Percentiles rank a stretch among this genome's conserved stretches.
phyloP scores from a whole-genome alignment of 1,284 basidiomycete genomes.

The Blastosporella zonata region DNA sequence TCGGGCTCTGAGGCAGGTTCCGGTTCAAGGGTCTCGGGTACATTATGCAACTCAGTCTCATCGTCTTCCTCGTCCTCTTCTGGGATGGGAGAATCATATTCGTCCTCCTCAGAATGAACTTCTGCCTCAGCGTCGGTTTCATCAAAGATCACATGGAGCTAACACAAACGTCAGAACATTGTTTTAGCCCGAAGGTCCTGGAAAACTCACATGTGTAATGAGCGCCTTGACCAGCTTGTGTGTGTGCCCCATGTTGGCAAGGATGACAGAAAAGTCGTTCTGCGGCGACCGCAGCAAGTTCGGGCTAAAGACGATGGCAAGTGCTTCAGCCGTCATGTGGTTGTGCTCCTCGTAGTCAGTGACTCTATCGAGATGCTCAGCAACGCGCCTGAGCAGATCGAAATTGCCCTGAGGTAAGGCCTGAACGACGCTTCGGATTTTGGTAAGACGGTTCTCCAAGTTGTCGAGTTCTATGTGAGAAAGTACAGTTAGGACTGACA shows the following conservation, averaged over 20 bases:
- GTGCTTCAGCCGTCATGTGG: conserved; percentile 80
- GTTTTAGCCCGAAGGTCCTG: not conserved
- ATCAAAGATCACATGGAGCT: conserved; percentile 52
- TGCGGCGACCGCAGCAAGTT: conserved; percentile 69
- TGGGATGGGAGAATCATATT: conserved; percentile 40
- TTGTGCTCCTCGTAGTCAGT: conserved; percentile 83
- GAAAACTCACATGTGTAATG: conserved; percentile 65
- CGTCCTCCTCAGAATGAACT: conserved; percentile 42
- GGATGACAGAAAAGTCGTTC: conserved; percentile 70
- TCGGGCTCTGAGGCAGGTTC: conserved; percentile 16
- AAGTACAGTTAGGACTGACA: conserved; percentile 4
- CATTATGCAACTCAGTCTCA: conserved; percentile 17
- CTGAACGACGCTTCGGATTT: conserved; percentile 65
- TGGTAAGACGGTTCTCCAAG: conserved; percentile 61
- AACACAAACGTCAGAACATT: not conserved
- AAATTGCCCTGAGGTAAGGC: conserved; percentile 69
- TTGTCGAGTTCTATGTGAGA: conserved; percentile 54
- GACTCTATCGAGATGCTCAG: conserved; percentile 82
- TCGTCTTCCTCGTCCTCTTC: conserved; percentile 42
- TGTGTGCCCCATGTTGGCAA: conserved; percentile 75
- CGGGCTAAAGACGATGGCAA: conserved; percentile 82
- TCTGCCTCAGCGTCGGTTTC: conserved; percentile 44
- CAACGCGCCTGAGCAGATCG: conserved; percentile 68
- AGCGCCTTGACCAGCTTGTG: conserved; percentile 75
- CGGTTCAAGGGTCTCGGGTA: conserved; percentile 15